Conservation (phyloP, 2,329 filamentous ascomycete genomes). For the Huntiella omanensis region DNA sequence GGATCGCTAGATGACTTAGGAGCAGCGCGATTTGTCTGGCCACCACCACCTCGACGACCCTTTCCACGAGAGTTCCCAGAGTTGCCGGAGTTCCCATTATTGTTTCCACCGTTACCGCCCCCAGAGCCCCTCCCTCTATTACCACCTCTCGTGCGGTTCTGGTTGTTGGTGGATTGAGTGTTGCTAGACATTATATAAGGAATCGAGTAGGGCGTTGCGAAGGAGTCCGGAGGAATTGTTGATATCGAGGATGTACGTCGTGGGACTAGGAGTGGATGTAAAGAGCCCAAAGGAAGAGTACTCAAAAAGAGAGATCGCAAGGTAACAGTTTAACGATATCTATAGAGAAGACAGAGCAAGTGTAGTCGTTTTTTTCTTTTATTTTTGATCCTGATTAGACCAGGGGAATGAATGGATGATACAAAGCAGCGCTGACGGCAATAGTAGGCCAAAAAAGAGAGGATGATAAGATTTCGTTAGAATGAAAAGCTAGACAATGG, state of each 20-base stretch:
- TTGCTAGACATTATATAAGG: slow-evolving; percentile 3
- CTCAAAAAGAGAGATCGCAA: too few relatives aligned
- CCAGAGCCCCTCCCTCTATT: background rate
- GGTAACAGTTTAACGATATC: too few relatives aligned
- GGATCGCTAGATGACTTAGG: background rate
- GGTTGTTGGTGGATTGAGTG: background rate
- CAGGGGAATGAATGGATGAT: too few relatives aligned
- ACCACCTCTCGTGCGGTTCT: background rate
- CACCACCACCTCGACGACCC: background rate
- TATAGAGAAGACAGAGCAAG: too few relatives aligned
- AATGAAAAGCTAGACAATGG: background rate
- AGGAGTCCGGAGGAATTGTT: too few relatives aligned
- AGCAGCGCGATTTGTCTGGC: background rate
- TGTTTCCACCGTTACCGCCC: background rate
- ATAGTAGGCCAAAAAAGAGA: background rate
- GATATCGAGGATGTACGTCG: too few relatives aligned
- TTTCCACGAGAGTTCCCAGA: background rate
- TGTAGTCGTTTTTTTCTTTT: too few relatives aligned
- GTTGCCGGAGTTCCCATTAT: background rate
- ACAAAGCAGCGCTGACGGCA: too few relatives aligned
- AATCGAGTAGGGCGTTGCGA: too few relatives aligned
- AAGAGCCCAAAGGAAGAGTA: background rate
- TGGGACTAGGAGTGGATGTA: background rate
- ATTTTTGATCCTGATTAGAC: too few relatives aligned
- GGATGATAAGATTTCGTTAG: background rate